phyloP scores from a whole-genome alignment of 495 filamentous ascomycete genomes.

The Aspergillus haitiensis region DNA sequence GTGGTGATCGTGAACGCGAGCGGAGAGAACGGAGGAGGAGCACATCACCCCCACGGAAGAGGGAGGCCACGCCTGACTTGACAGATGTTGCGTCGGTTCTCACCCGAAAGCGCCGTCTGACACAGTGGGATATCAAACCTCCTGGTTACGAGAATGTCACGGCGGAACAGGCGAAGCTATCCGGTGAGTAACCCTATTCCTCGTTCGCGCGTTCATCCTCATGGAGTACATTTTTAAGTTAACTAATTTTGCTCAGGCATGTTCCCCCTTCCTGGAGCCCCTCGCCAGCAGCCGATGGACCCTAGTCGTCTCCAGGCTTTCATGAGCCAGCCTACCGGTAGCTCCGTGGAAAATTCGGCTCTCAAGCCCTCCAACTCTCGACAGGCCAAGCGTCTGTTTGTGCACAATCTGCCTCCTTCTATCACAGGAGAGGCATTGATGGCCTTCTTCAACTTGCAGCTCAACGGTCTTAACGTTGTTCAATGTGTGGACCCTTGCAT shows the following conservation, averaged over 20 bases:
- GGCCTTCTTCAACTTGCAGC: conserved; percentile 91
- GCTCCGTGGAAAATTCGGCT: conserved; percentile 68
- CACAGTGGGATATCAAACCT: conserved; percentile 99
- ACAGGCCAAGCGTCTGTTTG: conserved; percentile 87
- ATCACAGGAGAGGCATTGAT: conserved; percentile 69
- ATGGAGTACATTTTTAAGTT: too few species aligned
- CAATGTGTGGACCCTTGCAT: conserved; percentile 83
- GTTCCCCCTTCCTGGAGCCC: conserved; percentile 96
- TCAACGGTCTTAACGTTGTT: conserved; percentile 91
- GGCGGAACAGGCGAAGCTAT: conserved; percentile 97
- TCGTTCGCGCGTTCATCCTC: too few species aligned
- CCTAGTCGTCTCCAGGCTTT: conserved; percentile 92
- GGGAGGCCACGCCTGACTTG: conserved; percentile 92
- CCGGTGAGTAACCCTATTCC: conserved; percentile 52
- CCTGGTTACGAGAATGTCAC: conserved; percentile 98
- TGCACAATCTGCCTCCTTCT: conserved; percentile 72
- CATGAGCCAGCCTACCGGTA: conserved; percentile 83
- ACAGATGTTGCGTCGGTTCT: conserved; percentile 77
- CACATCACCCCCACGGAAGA: conserved; percentile 80
- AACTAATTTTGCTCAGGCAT: conserved; percentile 55
- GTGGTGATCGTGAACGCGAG: conserved; percentile 20
- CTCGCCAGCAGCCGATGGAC: conserved; percentile 94
- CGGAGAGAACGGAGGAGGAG: conserved; percentile 72
- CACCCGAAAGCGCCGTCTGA: conserved; percentile 83
- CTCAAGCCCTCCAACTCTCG: conserved; percentile 91